phyloP scores from a whole-genome alignment of 139 green algal species.

The Nannochloris sp. region DNA sequence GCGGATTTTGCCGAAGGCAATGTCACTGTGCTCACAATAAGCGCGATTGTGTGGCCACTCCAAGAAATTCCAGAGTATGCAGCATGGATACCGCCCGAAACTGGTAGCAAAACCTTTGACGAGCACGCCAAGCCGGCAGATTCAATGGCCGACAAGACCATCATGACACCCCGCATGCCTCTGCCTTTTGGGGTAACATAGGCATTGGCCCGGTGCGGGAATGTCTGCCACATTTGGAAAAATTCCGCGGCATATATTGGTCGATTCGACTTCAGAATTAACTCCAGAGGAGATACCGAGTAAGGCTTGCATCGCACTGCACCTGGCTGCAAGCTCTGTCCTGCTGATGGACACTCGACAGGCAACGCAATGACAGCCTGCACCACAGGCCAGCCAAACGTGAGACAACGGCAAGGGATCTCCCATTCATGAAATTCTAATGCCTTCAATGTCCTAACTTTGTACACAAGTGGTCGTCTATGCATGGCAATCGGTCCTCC shows the following conservation, averaged over 20 bases:
- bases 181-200: background rate
- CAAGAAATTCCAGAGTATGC: conserved; percentile 22
- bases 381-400: conserved; percentile 27
- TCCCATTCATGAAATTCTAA: conserved; percentile 14
- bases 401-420: conserved; percentile 2
- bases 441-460: conserved; percentile 11
- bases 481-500: conserved; percentile 18
- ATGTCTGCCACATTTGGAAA: conserved; percentile 30
- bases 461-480: conserved; percentile 18
- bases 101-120: background rate
- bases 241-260: conserved; percentile 20
- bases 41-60: conserved; percentile 21
- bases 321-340: background rate
- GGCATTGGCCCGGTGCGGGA: conserved; percentile 16
- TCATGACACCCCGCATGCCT: conserved; percentile 1
- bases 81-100: conserved; percentile 10
- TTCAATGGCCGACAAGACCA: conserved; percentile 6
- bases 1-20: background rate
- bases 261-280: conserved; percentile 16
- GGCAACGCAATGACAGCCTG: conserved; percentile 19
- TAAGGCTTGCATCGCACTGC: background rate
- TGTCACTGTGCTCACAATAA: conserved; percentile 9
- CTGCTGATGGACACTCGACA: background rate
- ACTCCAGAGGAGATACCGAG: conserved; percentile 8
- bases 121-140: conserved; percentile 2